These are phyloP conservation scores for Yarrowia alimentaria DNA, from an alignment of 805 yeast species.

Conservation along the genomic window DNA sequence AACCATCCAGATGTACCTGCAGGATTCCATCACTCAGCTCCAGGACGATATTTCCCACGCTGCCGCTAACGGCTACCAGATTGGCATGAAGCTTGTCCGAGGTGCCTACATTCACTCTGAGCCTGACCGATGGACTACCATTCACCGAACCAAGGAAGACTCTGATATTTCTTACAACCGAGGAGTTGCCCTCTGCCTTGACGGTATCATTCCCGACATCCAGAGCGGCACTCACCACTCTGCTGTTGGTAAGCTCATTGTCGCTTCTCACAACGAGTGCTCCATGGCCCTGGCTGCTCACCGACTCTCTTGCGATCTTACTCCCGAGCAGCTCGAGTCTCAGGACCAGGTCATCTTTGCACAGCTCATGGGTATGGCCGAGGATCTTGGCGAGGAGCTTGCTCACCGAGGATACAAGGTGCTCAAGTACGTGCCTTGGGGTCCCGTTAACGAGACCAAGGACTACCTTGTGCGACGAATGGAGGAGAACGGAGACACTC, in stretches of 20 bases:
- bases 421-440: conserved; percentile 96
- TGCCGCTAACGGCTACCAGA: conserved; percentile 54
- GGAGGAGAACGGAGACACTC: conserved; percentile 96
- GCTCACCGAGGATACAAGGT: conserved; percentile 66
- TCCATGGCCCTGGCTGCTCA: conserved; percentile 74
- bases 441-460: conserved; percentile 91
- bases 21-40: conserved; percentile 63
- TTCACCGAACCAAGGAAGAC: conserved; percentile 70
- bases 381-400: conserved; percentile 75
- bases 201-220: conserved; percentile 49
- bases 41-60: conserved; percentile 66
- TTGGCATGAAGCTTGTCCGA: conserved; percentile 87
- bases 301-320: conserved; percentile 43
- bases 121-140: conserved; percentile 61
- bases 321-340: conserved; percentile 26
- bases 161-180: conserved; percentile 77
- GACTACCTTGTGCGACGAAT: conserved; percentile 84
- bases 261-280: conserved; percentile 83
- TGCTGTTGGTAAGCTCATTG: conserved; percentile 54
- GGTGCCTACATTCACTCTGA: conserved; percentile 96
- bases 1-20: conserved; percentile 88
- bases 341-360: conserved; percentile 64
- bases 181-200: conserved; percentile 63
- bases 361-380: conserved; percentile 95
- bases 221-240: conserved; percentile 59